phyloP scores from a whole-genome alignment of 106 monocot genomes.

The Vanilla planifolia region DNA sequence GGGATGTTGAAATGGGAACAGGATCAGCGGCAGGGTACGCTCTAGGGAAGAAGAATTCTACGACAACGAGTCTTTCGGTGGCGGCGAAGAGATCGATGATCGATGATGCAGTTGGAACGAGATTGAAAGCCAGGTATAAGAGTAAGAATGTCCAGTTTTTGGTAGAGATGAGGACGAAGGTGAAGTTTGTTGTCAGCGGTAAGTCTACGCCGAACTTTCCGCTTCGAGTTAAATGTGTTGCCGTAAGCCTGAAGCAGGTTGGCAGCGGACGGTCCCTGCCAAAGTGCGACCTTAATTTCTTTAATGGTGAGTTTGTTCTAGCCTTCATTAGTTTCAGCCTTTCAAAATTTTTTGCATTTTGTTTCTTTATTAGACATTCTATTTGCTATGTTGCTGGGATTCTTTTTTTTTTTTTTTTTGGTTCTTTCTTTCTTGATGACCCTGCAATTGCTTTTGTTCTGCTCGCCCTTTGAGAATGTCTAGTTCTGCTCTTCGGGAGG shows the following conservation, averaged over 20 bases:
- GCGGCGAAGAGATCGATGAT: conserved; percentile 23
- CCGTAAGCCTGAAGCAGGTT: conserved; percentile 32
- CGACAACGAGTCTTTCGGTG: conserved; percentile 22
- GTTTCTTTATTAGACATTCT: background rate
- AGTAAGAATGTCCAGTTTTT: conserved; percentile 22
- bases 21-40: conserved; percentile 18
- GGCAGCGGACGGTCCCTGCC: conserved; percentile 5
- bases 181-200: conserved; percentile 10
- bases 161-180: conserved; percentile 31
- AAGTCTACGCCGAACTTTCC: conserved; percentile 19
- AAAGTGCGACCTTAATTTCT: conserved; percentile 20
- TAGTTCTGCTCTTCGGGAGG: no score
- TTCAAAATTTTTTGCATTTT: background rate
- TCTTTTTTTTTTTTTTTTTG: background rate
- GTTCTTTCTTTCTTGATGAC: background rate
- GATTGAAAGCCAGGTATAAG: conserved; percentile 18
- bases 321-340: background rate
- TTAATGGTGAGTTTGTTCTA: conserved; percentile 23
- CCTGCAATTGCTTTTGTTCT: no score
- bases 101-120: conserved; percentile 32
- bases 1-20: conserved; percentile 24
- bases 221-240: conserved; percentile 25
- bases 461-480: no score
- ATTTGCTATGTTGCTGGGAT: no score
- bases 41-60: conserved; percentile 35